phyloP scores from a whole-genome alignment of 78 protist genomes.

The Creolimax fragrantissima region DNA sequence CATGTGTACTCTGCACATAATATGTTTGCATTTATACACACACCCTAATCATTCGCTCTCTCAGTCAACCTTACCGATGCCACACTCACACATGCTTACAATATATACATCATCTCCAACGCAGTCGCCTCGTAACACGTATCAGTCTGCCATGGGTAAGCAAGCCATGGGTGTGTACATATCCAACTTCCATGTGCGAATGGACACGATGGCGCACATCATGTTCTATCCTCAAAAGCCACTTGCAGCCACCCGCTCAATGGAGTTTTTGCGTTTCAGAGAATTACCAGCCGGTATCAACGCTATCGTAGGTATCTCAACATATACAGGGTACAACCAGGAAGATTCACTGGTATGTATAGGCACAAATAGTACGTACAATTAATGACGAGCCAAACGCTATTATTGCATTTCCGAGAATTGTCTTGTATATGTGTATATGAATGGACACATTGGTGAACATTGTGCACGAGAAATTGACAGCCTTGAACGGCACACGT shows the following conservation, averaged over 20 bases:
- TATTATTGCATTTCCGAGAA: no score
- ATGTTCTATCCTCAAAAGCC: slow-evolving; percentile 99
- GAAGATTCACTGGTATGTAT: slow-evolving; percentile 91
- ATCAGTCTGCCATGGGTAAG: slow-evolving; percentile 99
- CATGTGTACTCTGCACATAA: no score
- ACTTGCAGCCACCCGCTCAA: slow-evolving; percentile 87
- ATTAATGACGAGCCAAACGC: no score
- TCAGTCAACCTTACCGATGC: neutral
- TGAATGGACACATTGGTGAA: no score
- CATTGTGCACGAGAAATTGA: no score
- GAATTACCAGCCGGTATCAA: slow-evolving; percentile 98
- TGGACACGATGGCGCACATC: slow-evolving; percentile 97
- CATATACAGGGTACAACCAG: slow-evolving; percentile 99
- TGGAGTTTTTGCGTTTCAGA: slow-evolving; percentile 83
- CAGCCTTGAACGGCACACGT: no score
- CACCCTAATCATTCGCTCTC: neutral
- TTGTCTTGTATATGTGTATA: no score
- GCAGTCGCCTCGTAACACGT: slow-evolving; percentile 96
- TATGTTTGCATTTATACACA: no score
- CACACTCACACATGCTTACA: no score
- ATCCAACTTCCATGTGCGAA: slow-evolving; percentile 89
- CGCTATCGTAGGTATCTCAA: slow-evolving; percentile 91
- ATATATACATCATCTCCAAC: no score
- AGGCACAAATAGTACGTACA: no score
- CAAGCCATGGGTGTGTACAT: slow-evolving; percentile 96